A percentile compares a stretch with the other conserved stretches of the same genome.
These are phyloP conservation scores for Coemansia reversa DNA, from an alignment of 192 early-diverging fungal species.

Conservation along the genomic window DNA sequence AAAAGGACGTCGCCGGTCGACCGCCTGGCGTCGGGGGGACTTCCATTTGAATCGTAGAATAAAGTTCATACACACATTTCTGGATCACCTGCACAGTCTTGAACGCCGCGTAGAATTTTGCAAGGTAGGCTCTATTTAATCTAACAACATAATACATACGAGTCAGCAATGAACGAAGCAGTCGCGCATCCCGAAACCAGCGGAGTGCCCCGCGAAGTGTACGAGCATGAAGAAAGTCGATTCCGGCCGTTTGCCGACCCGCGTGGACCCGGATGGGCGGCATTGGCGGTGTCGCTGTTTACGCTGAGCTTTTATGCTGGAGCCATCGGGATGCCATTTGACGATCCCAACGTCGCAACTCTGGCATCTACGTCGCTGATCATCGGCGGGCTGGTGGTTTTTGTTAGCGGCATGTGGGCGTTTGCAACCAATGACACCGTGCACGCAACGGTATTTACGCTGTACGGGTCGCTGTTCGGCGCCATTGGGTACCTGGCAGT, in stretches of 20 bases:
- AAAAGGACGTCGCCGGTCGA: too few relatives aligned
- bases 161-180: conserved; percentile 18
- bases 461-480: conserved; percentile 69
- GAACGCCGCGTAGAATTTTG: too few relatives aligned
- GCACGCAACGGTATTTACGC: conserved; percentile 77
- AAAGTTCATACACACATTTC: too few relatives aligned
- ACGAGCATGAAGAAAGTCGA: conserved; percentile 18
- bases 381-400: conserved; percentile 52
- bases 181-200: conserved; percentile 14
- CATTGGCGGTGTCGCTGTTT: conserved; percentile 49
- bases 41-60: too few relatives aligned
- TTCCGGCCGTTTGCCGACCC: conserved; percentile 55
- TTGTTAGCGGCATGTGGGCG: conserved; percentile 65
- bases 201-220: conserved; percentile 11
- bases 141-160: not conserved
- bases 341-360: conserved; percentile 48
- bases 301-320: conserved; percentile 54
- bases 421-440: conserved; percentile 79
- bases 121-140: too few relatives aligned
- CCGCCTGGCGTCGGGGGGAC: too few relatives aligned
- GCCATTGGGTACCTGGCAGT: conserved; percentile 55
- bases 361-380: conserved; percentile 51
- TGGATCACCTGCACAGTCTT: too few relatives aligned
- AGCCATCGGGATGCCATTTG: conserved; percentile 54
- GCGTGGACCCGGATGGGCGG: conserved; percentile 51